A percentile compares a stretch with the other conserved stretches of the same genome.
These are phyloP conservation scores for Cadophora luteo-olivacea DNA, from an alignment of 2,329 filamentous ascomycete genomes.

Conservation along the genomic window DNA sequence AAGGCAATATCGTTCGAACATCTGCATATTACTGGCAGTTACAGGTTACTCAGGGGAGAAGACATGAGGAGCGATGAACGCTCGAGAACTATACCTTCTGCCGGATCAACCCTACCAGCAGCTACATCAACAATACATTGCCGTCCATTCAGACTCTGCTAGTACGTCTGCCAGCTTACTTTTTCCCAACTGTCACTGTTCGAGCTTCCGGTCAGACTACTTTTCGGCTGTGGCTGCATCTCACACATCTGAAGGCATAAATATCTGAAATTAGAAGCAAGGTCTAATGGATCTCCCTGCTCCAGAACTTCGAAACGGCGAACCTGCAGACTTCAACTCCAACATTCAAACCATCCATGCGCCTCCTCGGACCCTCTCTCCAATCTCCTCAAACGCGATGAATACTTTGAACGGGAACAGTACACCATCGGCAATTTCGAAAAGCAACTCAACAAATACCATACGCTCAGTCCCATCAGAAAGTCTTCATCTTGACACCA, in stretches of 20 bases:
- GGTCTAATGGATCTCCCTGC: conserved; percentile 16
- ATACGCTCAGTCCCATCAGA: conserved; percentile 43
- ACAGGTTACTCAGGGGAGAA: conserved; percentile 11
- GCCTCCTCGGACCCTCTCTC: conserved; percentile 37
- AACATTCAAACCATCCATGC: conserved; percentile 30
- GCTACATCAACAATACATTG: conserved; percentile 22
- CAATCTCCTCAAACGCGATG: conserved; percentile 40
- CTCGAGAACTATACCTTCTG: conserved; percentile 29
- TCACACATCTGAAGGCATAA: conserved; percentile 16
- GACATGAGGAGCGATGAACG: conserved; percentile 35
- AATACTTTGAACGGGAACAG: conserved; percentile 34
- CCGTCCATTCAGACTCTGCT: conserved; percentile 31
- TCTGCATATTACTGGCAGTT: conserved; percentile 21
- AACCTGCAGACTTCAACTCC: conserved; percentile 18
- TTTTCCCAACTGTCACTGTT: conserved; percentile 1
- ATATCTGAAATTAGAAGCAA: conserved; percentile 13
- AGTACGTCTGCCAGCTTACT: conserved; percentile 26
- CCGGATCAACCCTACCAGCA: conserved; percentile 21
- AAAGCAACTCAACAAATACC: conserved; percentile 35
- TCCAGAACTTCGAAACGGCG: conserved; percentile 18
- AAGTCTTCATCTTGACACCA: conserved; percentile 27
- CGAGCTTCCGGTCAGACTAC: conserved; percentile 9
- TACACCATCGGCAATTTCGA: conserved; percentile 20
- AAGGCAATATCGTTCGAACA: conserved; percentile 8
- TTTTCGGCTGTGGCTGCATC: conserved; percentile 18